phyloP scores from a whole-genome alignment of 768 basidiomycete species.

The Boletus coccyginus region DNA sequence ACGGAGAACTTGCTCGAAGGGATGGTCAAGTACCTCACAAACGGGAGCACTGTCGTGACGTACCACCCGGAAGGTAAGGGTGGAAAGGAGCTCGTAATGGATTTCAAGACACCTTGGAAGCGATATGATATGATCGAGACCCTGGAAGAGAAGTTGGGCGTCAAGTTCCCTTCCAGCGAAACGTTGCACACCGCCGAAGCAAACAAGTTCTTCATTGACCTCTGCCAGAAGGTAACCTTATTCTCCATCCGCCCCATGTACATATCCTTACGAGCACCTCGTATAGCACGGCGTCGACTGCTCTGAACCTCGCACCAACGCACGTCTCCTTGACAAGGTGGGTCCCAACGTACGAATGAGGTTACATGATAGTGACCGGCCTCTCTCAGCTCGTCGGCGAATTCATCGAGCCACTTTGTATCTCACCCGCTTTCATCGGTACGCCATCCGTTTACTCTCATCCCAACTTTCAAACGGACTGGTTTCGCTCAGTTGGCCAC shows the following conservation, averaged over 20 bases:
- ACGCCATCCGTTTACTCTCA: slow-evolving; percentile 9
- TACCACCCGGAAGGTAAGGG: slow-evolving; percentile 97
- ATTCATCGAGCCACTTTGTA: slow-evolving; percentile 95
- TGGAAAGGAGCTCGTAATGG: slow-evolving; percentile 67
- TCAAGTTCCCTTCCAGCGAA: slow-evolving; percentile 92
- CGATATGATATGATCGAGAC: slow-evolving; percentile 97
- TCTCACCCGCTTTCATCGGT: slow-evolving; percentile 96
- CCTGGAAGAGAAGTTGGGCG: slow-evolving; percentile 87
- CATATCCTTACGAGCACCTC: not conserved
- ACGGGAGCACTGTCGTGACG: slow-evolving; percentile 72
- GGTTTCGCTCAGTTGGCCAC: slow-evolving; percentile 69
- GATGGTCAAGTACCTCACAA: slow-evolving; percentile 82
- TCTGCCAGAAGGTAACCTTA: slow-evolving; percentile 71
- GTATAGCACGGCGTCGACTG: slow-evolving; percentile 92
- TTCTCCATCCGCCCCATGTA: not conserved
- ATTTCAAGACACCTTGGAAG: slow-evolving; percentile 97
- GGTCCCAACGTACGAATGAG: not conserved
- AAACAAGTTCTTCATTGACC: slow-evolving; percentile 81
- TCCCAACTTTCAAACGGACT: not conserved
- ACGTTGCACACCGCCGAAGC: slow-evolving; percentile 84
- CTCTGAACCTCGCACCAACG: slow-evolving; percentile 91
- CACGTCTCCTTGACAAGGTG: slow-evolving; percentile 93
- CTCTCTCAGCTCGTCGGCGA: slow-evolving; percentile 84
- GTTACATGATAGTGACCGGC: not conserved
- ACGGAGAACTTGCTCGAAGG: slow-evolving; percentile 91